A percentile compares a stretch with the other conserved stretches of the same genome.
Conservation (phyloP, 805 yeast species). For the Saturnispora gosingensis region DNA sequence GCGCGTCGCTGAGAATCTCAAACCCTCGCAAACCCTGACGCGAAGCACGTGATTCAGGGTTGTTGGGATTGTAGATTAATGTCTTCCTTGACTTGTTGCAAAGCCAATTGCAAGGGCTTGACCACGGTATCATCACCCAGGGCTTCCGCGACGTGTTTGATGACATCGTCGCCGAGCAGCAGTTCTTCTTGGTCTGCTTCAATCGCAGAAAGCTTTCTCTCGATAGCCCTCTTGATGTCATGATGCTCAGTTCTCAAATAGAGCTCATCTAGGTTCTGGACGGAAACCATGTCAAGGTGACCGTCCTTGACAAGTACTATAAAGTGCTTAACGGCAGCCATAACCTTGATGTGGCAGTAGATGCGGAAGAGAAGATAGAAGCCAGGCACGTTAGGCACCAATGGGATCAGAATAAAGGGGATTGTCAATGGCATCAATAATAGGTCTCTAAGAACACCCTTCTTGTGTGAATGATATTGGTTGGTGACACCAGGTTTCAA, state of each 20-base stretch:
- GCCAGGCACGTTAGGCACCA: slow-evolving; percentile 90
- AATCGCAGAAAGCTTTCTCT: slow-evolving; percentile 8
- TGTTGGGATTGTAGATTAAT: background rate
- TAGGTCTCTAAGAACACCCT: slow-evolving; percentile 43
- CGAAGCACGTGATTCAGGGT: slow-evolving; percentile 2
- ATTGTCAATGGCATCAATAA: slow-evolving; percentile 65
- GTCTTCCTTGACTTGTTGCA: slow-evolving; percentile 39
- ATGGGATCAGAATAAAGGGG: slow-evolving; percentile 74
- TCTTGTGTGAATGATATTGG: slow-evolving; percentile 46
- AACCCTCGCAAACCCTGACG: background rate
- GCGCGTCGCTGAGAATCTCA: background rate
- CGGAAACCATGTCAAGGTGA: slow-evolving; percentile 30
- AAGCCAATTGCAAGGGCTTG: slow-evolving; percentile 30
- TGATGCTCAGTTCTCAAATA: slow-evolving; percentile 18
- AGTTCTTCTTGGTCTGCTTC: slow-evolving; percentile 29
- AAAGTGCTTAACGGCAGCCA: slow-evolving; percentile 63
- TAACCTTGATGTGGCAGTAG: slow-evolving; percentile 78
- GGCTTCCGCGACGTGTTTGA: slow-evolving; percentile 35
- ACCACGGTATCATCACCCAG: slow-evolving; percentile 30
- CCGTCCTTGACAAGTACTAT: slow-evolving; percentile 37
- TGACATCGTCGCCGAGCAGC: slow-evolving; percentile 33
- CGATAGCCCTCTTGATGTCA: slow-evolving; percentile 15
- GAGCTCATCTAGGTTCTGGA: slow-evolving; percentile 26
- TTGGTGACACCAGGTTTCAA: slow-evolving; percentile 33
- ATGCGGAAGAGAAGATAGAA: slow-evolving; percentile 73